These are phyloP conservation scores for Hyphopichia burtonii DNA, from an alignment of 1,139 yeast species.

Conservation along the genomic window DNA sequence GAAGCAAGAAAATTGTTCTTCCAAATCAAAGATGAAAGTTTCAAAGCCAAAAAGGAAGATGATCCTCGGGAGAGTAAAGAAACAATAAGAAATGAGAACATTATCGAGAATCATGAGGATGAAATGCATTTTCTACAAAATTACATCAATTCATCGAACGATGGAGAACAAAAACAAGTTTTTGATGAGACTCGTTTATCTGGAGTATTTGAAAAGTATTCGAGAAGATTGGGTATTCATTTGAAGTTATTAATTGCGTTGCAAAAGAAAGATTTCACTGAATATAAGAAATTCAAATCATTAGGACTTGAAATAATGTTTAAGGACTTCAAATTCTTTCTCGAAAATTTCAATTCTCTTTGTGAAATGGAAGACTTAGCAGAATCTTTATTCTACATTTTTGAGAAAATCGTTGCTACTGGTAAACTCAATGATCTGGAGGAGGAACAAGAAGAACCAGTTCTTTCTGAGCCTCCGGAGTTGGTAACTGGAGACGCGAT, in stretches of 20 bases:
- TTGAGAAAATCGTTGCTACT: constrained; percentile 22
- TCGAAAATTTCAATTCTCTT: constrained; percentile 26
- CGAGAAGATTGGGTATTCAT: constrained; percentile 14
- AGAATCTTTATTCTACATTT: constrained; percentile 24
- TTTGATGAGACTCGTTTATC: neutral
- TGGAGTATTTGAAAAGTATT: neutral
- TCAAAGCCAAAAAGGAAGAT: constrained; percentile 4
- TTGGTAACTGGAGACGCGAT: too few relatives aligned
- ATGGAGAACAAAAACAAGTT: neutral
- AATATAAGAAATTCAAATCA: neutral
- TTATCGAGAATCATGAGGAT: neutral
- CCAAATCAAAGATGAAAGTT: constrained; percentile 20
- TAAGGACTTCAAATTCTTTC: constrained; percentile 23
- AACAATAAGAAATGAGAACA: neutral
- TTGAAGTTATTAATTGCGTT: constrained; percentile 9
- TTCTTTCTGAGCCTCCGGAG: too few relatives aligned
- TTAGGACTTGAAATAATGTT: constrained; percentile 8
- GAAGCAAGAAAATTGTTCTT: constrained; percentile 43
- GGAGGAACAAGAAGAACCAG: constrained; percentile 4
- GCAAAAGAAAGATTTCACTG: constrained; percentile 4
- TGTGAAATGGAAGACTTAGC: constrained; percentile 33
- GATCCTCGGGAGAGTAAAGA: neutral
- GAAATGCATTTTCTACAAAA: neutral
- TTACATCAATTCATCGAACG: neutral
- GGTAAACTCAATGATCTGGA: constrained; percentile 12